These are phyloP conservation scores for Chytriomyces sp. DNA, from an alignment of 192 early-diverging fungal species.

Conservation along the genomic window DNA sequence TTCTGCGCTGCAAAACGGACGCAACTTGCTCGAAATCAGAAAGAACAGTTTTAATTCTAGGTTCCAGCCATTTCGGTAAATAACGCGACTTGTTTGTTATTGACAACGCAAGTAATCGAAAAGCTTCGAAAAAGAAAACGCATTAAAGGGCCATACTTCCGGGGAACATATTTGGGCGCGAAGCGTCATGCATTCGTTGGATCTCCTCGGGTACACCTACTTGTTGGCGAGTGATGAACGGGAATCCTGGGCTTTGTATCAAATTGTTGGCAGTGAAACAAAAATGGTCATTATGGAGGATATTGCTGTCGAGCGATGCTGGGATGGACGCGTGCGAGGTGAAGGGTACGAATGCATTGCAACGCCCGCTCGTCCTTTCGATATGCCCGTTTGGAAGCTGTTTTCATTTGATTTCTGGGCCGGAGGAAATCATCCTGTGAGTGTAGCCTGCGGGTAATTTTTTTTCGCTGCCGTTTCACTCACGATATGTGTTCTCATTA, in stretches of 20 bases:
- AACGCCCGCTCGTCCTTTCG: background rate
- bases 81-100: too few relatives aligned
- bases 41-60: too few relatives aligned
- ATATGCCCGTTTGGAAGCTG: conserved; percentile 12
- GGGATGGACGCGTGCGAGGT: background rate
- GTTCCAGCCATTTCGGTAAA: too few relatives aligned
- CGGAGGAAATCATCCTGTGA: background rate
- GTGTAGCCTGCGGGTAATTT: background rate
- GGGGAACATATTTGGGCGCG: conserved; percentile 8
- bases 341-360: background rate
- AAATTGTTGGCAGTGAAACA: background rate
- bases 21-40: too few relatives aligned
- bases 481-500: background rate
- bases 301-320: background rate
- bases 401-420: background rate
- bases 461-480: background rate
- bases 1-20: too few relatives aligned
- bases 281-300: conserved; percentile 3
- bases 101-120: too few relatives aligned
- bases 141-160: background rate
- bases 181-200: background rate
- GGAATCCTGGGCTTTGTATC: background rate
- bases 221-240: background rate
- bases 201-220: background rate
- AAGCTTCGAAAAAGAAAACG: too few relatives aligned